These are phyloP conservation scores for Kwoniella botswanensis DNA, from an alignment of 768 basidiomycete species.

Conservation along the genomic window DNA sequence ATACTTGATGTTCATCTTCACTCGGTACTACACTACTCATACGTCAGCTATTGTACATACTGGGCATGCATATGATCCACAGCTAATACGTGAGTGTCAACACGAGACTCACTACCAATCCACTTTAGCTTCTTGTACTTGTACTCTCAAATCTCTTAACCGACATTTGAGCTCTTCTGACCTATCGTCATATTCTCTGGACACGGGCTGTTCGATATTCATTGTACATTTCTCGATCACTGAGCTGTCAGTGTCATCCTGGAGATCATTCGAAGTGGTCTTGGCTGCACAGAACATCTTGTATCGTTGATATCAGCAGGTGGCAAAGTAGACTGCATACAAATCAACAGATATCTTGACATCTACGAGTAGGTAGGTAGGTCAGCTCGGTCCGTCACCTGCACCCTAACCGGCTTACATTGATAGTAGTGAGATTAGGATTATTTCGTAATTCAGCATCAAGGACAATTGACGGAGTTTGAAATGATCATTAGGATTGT, in stretches of 20 bases:
- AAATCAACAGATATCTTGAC: too few relatives aligned
- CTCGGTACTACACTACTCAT: constrained; percentile 47
- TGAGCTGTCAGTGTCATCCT: not conserved
- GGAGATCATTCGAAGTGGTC: too few relatives aligned
- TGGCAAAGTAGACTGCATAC: too few relatives aligned
- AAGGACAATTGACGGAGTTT: too few relatives aligned
- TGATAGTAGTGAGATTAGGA: too few relatives aligned
- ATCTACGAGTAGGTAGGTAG: too few relatives aligned
- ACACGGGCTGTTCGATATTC: not conserved
- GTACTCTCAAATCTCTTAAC: constrained; percentile 34
- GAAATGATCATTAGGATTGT: too few relatives aligned
- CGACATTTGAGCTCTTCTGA: constrained; percentile 34
- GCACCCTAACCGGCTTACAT: too few relatives aligned
- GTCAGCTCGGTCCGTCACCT: not conserved
- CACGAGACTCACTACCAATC: constrained; percentile 52
- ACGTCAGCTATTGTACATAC: not conserved
- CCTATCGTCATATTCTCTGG: not conserved
- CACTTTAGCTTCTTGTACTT: constrained; percentile 49
- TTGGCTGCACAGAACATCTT: too few relatives aligned
- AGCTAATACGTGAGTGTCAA: not conserved
- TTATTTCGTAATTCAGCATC: too few relatives aligned
- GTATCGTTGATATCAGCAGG: too few relatives aligned
- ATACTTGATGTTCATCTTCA: constrained; percentile 55
- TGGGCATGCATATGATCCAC: too few relatives aligned
- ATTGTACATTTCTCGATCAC: not conserved